phyloP scores from a whole-genome alignment of 2,329 filamentous ascomycete species.

The Apiospora malaysiana region DNA sequence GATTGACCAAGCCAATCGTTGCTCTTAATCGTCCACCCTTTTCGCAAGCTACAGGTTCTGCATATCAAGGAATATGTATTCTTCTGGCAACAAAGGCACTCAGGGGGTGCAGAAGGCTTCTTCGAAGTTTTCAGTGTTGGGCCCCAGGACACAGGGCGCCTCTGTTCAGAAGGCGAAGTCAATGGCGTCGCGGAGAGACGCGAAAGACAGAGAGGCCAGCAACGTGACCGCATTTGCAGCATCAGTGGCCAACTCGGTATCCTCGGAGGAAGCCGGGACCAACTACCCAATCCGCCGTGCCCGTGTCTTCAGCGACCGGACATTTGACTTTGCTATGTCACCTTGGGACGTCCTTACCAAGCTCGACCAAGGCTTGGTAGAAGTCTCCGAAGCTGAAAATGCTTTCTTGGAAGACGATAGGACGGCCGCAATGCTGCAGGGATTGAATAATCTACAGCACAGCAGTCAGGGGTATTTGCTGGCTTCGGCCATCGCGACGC shows the following conservation, averaged over 20 bases:
- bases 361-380: neutral
- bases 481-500: neutral
- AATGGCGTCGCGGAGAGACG: neutral
- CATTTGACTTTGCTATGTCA: neutral
- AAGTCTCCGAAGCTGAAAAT: neutral
- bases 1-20: neutral
- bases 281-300: neutral
- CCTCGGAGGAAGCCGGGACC: neutral
- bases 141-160: neutral
- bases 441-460: neutral
- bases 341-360: rapidly evolving
- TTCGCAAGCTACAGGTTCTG: neutral
- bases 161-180: neutral
- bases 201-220: neutral
- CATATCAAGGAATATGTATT: neutral
- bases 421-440: neutral
- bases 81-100: neutral
- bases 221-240: neutral
- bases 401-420: neutral
- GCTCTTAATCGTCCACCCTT: neutral
- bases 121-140: neutral
- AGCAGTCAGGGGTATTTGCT: neutral
- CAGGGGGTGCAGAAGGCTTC: neutral
- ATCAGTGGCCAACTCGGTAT: neutral
- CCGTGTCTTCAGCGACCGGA: neutral